A percentile compares a stretch with the other conserved stretches of the same genome.
These are phyloP conservation scores for Rubus idaeus DNA, from an alignment of 306 rosid genomes.

Conservation along the genomic window DNA sequence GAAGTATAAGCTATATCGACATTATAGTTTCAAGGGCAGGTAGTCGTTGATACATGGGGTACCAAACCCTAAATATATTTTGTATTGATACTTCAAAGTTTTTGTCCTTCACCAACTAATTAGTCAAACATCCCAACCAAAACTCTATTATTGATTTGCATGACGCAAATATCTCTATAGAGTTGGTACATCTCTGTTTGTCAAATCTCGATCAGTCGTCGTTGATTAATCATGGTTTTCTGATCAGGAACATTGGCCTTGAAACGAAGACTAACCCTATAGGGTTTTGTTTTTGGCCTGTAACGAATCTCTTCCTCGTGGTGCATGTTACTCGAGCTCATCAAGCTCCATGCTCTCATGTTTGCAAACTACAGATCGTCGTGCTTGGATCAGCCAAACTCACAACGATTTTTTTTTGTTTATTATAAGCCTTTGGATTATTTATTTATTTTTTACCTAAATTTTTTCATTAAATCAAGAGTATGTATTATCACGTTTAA, in stretches of 20 bases:
- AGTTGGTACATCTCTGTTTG: background rate
- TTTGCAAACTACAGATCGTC: no score
- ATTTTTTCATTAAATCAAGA: no score
- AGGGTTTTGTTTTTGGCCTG: no score
- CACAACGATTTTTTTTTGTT: no score
- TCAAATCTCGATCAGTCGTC: background rate
- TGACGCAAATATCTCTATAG: background rate
- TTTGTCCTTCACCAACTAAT: slow-evolving; percentile 12
- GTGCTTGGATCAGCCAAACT: no score
- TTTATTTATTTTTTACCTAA: no score
- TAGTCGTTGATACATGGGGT: background rate
- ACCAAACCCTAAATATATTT: background rate
- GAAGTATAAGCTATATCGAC: background rate
- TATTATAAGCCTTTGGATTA: no score
- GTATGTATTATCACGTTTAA: no score
- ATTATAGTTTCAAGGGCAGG: slow-evolving; percentile 1
- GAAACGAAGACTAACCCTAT: no score
- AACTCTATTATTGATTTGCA: background rate
- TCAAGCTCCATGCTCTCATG: no score
- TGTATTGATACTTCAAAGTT: background rate
- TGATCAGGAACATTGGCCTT: background rate
- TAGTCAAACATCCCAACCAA: background rate
- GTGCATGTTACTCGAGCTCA: no score
- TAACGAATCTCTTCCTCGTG: no score
- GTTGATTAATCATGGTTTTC: background rate